Conservation (phyloP, 1,284 basidiomycete genomes). For the Ustilago nuda region DNA sequence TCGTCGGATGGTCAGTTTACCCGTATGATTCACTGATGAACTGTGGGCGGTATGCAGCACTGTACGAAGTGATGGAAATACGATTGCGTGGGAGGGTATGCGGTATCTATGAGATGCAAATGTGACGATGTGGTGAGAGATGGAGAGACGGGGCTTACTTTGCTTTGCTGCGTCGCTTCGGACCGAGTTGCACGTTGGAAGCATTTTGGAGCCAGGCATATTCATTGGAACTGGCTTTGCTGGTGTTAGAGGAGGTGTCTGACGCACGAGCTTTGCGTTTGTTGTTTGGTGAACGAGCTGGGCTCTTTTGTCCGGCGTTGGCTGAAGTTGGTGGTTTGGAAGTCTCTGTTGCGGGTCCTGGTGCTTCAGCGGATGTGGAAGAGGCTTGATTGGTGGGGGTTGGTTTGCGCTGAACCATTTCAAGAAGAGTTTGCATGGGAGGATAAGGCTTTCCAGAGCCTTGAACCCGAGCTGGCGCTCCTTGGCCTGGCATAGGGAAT, state of each 20-base stretch:
- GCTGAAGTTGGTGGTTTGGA: neutral
- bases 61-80: too few relatives aligned
- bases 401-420: neutral
- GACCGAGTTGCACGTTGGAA: constrained; percentile 11
- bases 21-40: too few relatives aligned
- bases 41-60: too few relatives aligned
- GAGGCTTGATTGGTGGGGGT: neutral
- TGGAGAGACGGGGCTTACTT: neutral
- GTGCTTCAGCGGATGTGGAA: neutral
- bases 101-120: neutral
- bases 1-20: too few relatives aligned
- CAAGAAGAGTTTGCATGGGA: too few relatives aligned
- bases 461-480: neutral
- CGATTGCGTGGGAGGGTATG: neutral
- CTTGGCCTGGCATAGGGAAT: constrained; percentile 49
- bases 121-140: neutral
- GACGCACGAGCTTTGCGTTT: constrained; percentile 11
- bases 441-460: too few relatives aligned
- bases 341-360: neutral
- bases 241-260: neutral
- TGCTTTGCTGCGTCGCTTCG: constrained; percentile 26
- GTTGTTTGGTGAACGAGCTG: constrained; percentile 2
- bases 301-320: neutral
- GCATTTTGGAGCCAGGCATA: constrained; percentile 23
- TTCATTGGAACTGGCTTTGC: neutral